Evolutionary conservation across 768 basidiomycete species (phyloP), one percentile per base, ranked within the genome.

Genomic region (Lactifluus rugatus): DNA sequence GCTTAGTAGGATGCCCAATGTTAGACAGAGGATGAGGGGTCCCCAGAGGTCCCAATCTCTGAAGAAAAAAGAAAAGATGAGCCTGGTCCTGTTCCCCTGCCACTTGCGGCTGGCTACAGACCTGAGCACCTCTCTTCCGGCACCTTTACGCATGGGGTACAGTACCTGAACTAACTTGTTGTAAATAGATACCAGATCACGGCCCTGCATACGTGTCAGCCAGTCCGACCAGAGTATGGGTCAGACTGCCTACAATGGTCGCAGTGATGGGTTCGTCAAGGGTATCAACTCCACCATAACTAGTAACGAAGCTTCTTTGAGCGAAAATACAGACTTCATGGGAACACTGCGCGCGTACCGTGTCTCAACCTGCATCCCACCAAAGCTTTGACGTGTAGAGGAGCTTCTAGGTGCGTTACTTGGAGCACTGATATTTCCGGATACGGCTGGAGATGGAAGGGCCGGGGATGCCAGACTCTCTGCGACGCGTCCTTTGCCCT

Each of bases 21-120:
- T 70, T 54, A 94, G 76, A 65, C 87, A 91, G 41, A 93, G 78
- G 25, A 97, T 77, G 2, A 97, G 76, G 11, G 94, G 94, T 3
- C 94, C 94, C 95, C 95, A 98, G 25, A 98, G 78, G 72, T 98
- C 95, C 95, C 94, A 98, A 68, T 97, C 94, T 62, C 93, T 93
- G 67, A 2, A 36, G 13, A 21, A 32, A 14, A 26, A n/a, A 14
- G 4, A 31, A 31, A 31, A 31, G 28, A 48, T 11, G 13, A 23
- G 14, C 37, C 28, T 44, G 41, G 44, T 17, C 32, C 11, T 5
- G 31, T 63, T n/a, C 64, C 54, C 45, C 31, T 5, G n/a, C 44
- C 14, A 48, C 26, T 41, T 13, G 56, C 31, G 36, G 34, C 32
- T 11, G 57, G 25, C 28, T 19, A 56, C 77, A 54, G 44, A 90